Base-by-base conservation (phyloP, 257 asterid genomes). In the Rehmannia glutinosa region DNA sequence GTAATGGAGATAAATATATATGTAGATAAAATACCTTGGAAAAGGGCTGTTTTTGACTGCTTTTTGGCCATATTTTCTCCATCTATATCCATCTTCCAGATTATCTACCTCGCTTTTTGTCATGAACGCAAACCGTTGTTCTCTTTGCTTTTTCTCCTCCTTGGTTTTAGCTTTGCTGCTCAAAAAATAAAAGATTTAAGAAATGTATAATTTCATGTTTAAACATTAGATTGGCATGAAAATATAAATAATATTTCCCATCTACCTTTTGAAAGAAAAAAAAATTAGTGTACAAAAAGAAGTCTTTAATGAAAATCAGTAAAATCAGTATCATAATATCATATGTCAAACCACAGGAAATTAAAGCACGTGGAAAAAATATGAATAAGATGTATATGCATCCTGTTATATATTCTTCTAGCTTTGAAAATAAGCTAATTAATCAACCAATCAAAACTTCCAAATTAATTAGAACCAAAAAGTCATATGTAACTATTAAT, bases 21-120 rank as follows among this genome's bases (percentile, higher is more conserved):
- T n/a, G n/a, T n/a, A n/a, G n/a, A n/a, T n/a, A n/a, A n/a, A n/a
- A 15, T n/a, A 73, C 97, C 97, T 86, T 38, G 97, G 97, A 32
- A 88, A 91, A 19, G 92, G 82, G 74, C 96, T 90, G 25, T 90
- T 88, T 78, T 90, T 90, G 41, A 90, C 97, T 32, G 95, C 91
- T 32, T 91, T 88, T 43, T 91, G 97, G 13, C 97, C 95, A 69
- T 91, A 91, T 71, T 86, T 88, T 77, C 97, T 87, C 96, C 97
- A 90, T 68, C 92, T 76, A 32, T 87, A 90, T 47, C 97, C 96
- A 82, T 90, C 97, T 66, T 88, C 97, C 62, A 91, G 89, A 69
- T 84, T 84, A 64, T 91, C 96, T 12, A 82, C 78, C 32, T 88
- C 96, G 45, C 91, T 86, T 79, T 88, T 91, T 0, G 97, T 91